phyloP scores from a whole-genome alignment of 345 rosid species.

The Aquilaria malaccensis region DNA sequence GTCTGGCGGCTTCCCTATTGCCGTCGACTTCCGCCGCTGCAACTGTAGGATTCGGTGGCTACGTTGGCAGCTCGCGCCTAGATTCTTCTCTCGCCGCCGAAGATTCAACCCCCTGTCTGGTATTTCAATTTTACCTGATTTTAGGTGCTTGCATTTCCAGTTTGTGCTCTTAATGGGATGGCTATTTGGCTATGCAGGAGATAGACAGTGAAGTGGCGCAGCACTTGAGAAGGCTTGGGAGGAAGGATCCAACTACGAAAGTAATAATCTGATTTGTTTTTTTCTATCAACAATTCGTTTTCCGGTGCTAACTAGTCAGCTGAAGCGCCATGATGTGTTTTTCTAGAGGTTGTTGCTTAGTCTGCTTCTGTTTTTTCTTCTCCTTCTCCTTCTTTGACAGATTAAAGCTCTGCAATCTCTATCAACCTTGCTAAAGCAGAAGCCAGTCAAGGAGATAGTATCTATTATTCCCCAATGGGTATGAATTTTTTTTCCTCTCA shows the following conservation, averaged over 20 bases:
- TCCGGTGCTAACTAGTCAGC: neutral
- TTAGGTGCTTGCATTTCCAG: slow-evolving; percentile 1
- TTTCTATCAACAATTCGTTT: neutral
- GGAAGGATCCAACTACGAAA: slow-evolving; percentile 95
- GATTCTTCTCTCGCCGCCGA: slow-evolving; percentile 45
- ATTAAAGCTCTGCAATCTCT: slow-evolving; percentile 79
- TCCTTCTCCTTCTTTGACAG: slow-evolving; percentile 36
- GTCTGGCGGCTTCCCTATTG: slow-evolving; percentile 73
- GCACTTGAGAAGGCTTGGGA: slow-evolving; percentile 75
- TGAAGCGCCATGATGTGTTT: slow-evolving; percentile 6
- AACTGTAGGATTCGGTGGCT: slow-evolving; percentile 82
- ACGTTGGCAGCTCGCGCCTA: slow-evolving; percentile 72
- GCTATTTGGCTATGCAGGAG: slow-evolving; percentile 38
- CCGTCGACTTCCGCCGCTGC: slow-evolving; percentile 57
- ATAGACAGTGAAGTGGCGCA: slow-evolving; percentile 72
- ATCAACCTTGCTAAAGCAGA: slow-evolving; percentile 56
- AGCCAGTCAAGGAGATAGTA: slow-evolving; percentile 60
- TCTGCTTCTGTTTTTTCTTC: neutral
- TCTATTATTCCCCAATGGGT: slow-evolving; percentile 92
- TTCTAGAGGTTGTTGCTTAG: too few species aligned
- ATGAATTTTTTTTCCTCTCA: slow-evolving; percentile 14
- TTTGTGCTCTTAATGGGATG: slow-evolving; percentile 2
- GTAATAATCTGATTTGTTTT: slow-evolving; percentile 18
- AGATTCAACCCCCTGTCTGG: slow-evolving; percentile 39
- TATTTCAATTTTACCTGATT: slow-evolving; percentile 12